Evolutionary conservation across 164 flowering plant genomes (phyloP).

Genomic region (Euptelea pleiosperma): DNA sequence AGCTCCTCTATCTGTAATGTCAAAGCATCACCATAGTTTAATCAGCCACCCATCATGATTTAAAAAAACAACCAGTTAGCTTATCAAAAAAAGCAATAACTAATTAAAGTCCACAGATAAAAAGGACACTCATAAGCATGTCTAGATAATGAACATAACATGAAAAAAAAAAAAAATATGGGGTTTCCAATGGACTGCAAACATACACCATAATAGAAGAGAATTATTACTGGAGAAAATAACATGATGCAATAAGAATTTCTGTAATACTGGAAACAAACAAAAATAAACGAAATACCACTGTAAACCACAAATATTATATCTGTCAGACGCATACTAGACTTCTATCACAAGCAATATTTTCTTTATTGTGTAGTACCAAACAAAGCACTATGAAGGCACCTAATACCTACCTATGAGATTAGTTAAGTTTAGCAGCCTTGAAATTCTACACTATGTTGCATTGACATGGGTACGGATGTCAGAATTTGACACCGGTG

Average conservation of each 20-base stretch:
- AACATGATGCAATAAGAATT: too few relatives aligned
- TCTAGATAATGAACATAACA: background rate
- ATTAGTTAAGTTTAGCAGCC: background rate
- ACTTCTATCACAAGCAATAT: too few relatives aligned
- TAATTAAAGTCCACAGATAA: background rate
- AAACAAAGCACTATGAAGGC: background rate
- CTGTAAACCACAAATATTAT: too few relatives aligned
- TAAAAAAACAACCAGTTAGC: background rate
- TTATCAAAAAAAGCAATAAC: background rate
- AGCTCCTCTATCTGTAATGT: conserved; percentile 78
- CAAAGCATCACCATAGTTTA: conserved; percentile 15
- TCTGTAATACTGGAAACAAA: background rate
- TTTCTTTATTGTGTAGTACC: background rate
- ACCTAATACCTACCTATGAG: background rate
- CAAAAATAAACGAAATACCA: background rate
- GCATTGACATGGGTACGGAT: too few relatives aligned
- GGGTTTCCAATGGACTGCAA: too few relatives aligned
- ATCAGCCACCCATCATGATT: conserved; percentile 7
- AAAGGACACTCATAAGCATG: background rate
- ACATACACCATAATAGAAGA: too few relatives aligned
- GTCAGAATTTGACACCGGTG: too few relatives aligned
- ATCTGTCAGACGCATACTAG: too few relatives aligned
- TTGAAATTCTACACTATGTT: too few relatives aligned
- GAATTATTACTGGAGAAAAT: too few relatives aligned
- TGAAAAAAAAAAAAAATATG: too few relatives aligned